Percentiles rank a stretch among this genome's conserved stretches.
Conservation (phyloP, 73 alveolate genomes). For the Blepharisma japonicum region DNA sequence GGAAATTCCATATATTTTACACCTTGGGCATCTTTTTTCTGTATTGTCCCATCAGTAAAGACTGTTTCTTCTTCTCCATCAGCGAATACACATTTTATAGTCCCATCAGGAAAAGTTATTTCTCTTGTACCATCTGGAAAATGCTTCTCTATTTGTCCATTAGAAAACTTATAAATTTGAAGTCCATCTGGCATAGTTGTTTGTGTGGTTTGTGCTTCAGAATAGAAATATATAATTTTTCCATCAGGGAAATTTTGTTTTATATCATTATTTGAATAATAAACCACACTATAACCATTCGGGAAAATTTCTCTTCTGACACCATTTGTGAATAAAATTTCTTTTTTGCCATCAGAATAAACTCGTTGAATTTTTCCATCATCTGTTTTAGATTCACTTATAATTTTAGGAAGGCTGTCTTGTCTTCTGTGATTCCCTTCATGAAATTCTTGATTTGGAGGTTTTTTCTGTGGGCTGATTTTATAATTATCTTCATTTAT, state of each 20-base stretch:
- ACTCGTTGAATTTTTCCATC: neutral
- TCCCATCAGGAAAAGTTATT: slow-evolving; percentile 82
- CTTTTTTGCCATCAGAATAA: slow-evolving; percentile 2
- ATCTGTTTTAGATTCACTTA: neutral
- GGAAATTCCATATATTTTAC: slow-evolving; percentile 72
- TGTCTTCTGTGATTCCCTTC: neutral
- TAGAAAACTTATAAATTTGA: slow-evolving; percentile 64
- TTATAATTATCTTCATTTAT: neutral
- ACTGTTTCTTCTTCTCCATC: slow-evolving; percentile 81
- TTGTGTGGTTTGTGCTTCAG: slow-evolving; percentile 81
- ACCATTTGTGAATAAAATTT: slow-evolving; percentile 43
- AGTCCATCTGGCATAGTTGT: slow-evolving; percentile 79
- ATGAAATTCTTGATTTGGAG: neutral
- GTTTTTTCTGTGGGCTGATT: neutral
- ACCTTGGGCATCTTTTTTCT: slow-evolving; percentile 66
- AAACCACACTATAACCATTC: slow-evolving; percentile 61
- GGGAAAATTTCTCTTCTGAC: slow-evolving; percentile 52
- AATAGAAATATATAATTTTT: slow-evolving; percentile 68
- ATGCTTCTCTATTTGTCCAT: slow-evolving; percentile 81
- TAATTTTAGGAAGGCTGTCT: neutral
- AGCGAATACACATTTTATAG: slow-evolving; percentile 68
- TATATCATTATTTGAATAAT: slow-evolving; percentile 75
- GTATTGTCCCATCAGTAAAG: slow-evolving; percentile 79
- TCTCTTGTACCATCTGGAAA: slow-evolving; percentile 81
- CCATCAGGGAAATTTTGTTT: slow-evolving; percentile 75